Conservation (phyloP, 2,329 filamentous ascomycete species). For the Leptodontidium sp. region DNA sequence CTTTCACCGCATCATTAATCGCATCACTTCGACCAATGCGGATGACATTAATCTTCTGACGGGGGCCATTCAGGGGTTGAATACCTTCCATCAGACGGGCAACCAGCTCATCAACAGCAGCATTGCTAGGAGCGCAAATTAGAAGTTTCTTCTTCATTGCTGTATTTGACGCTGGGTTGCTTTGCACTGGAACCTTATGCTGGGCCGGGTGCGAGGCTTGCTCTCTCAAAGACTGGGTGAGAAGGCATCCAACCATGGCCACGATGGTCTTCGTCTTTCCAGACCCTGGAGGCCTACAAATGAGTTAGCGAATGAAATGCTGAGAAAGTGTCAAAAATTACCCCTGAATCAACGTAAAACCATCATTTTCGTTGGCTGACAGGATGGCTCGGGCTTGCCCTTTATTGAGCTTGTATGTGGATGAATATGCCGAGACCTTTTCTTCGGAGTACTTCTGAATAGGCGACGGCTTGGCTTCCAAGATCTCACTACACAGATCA, state of each 20-base stretch:
- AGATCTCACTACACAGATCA: constrained; percentile 91
- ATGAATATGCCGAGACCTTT: constrained; percentile 71
- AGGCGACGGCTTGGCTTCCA: constrained; percentile 88
- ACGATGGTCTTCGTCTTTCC: constrained; percentile 99
- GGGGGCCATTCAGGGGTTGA: constrained; percentile 76
- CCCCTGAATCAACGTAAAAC: constrained; percentile 95
- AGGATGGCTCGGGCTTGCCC: constrained; percentile 93
- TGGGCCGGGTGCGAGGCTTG: constrained; percentile 41
- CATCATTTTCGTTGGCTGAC: constrained; percentile 93
- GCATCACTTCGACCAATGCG: constrained; percentile 91
- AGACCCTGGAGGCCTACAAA: constrained; percentile 82
- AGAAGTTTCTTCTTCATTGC: constrained; percentile 79
- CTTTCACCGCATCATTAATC: constrained; percentile 87
- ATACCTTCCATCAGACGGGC: constrained; percentile 90
- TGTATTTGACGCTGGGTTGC: constrained; percentile 44
- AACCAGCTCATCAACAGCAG: constrained; percentile 94
- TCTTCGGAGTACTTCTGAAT: constrained; percentile 82
- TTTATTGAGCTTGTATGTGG: constrained; percentile 83
- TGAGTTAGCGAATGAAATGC: constrained; percentile 32
- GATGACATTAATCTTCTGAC: constrained; percentile 83
- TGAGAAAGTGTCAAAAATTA: constrained; percentile 50
- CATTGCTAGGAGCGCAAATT: constrained; percentile 98
- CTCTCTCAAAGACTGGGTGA: constrained; percentile 61
- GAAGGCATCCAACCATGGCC: constrained; percentile 89
- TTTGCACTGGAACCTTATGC: constrained; percentile 47